Evolutionary conservation across 1,139 yeast genomes (phyloP), one percentile per base, ranked within the genome.

Genomic region (Yamadazyma diospyri): DNA sequence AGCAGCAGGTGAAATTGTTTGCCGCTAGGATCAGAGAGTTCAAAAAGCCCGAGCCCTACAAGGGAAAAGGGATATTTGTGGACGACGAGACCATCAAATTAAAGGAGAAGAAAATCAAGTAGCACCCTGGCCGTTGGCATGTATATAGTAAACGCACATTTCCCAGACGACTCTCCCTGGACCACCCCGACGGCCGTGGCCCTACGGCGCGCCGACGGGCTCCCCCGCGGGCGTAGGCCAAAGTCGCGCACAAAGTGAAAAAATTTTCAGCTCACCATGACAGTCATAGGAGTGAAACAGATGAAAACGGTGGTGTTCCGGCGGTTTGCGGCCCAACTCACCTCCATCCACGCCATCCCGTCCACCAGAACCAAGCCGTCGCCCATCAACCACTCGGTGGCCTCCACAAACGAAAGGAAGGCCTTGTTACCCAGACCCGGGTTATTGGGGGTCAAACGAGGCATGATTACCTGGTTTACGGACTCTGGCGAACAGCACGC

Each of bases 1-100:
- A 86, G 59, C 96, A 89, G 58, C 81, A 81, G 53, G 92, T 94
- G 25, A 83, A 80, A 51, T 72, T 82, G 39, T 85, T 87, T 59
- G 98, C 98, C 13, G 95, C 96, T 14, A 76, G 78, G 37, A 73
- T 94, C 46, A 80, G 98, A 58, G 78, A 77, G 48, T 78, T 77
- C 68, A 85, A 87, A 59, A 94, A 94, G 41, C 99, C 99, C 25
- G 99, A 94, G 63, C 97, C 97, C 25, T 94, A 94, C 61, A 94
- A 94, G 64, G 98, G 98, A 55, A 94, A 94, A 61, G 99, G 99
- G 52, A 84, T 94, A 35, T 94, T 83, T 55, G 83, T 94, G 35
- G 86, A 89, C 59, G 83, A 80, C 51, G 97, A 92, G 64, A 88
- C 94, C 34, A 82, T 92, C 57, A 82, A 78, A 57, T 72, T 89